Percentiles rank a stretch among this genome's conserved stretches.
phyloP scores from a whole-genome alignment of 2,329 filamentous ascomycete genomes.

The Fusarium gaditjirri region DNA sequence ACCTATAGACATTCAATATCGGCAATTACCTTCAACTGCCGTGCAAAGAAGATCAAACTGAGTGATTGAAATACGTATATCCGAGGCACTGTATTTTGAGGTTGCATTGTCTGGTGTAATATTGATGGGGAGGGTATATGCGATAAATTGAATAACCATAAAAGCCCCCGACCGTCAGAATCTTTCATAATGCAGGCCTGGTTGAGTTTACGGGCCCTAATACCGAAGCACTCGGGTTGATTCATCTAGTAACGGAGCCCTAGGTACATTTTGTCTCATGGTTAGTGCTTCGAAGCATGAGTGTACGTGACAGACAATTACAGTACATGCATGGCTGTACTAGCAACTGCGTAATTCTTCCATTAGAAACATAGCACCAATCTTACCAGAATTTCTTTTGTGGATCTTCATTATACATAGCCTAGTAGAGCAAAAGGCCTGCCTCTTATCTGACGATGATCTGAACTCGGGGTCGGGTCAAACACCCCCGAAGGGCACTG shows the following conservation, averaged over 20 bases:
- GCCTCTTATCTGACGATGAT: background rate
- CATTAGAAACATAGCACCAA: background rate
- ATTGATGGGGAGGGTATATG: background rate
- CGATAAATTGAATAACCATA: background rate
- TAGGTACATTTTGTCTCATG: background rate
- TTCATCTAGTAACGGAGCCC: background rate
- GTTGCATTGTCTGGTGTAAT: background rate
- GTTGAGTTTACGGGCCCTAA: background rate
- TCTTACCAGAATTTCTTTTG: background rate
- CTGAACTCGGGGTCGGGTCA: conserved; percentile 13
- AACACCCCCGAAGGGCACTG: background rate
- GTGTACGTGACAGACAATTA: too few species aligned
- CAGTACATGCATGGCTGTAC: background rate
- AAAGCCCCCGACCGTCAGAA: background rate
- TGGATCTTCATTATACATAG: background rate
- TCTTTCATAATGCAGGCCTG: background rate
- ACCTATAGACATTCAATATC: background rate
- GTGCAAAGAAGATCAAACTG: too few species aligned
- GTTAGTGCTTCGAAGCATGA: background rate
- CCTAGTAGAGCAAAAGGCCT: background rate
- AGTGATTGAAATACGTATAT: background rate
- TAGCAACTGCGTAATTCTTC: background rate
- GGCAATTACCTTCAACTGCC: background rate
- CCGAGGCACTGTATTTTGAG: background rate
- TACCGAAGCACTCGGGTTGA: background rate